phyloP scores from a whole-genome alignment of 768 basidiomycete species.

The Suillus subaureus region DNA sequence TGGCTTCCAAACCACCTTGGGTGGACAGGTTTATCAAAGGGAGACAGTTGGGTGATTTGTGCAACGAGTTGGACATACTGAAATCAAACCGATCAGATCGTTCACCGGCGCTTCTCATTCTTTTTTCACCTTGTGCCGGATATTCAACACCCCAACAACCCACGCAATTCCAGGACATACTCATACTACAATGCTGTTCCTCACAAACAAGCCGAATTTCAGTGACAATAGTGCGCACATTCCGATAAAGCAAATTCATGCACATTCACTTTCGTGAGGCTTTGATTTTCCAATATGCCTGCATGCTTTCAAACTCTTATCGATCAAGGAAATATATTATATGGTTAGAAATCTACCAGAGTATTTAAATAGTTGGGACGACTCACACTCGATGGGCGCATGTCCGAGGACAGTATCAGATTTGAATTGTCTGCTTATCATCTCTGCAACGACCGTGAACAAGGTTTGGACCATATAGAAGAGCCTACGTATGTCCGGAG shows the following conservation, averaged over 20 bases:
- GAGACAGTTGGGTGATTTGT: neutral
- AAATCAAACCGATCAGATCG: slow-evolving; percentile 21
- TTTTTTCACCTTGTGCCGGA: slow-evolving; percentile 61
- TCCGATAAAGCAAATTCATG: slow-evolving; percentile 55
- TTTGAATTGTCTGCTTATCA: neutral
- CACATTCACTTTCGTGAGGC: slow-evolving; percentile 66
- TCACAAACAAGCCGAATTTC: slow-evolving; percentile 45
- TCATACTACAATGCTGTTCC: neutral
- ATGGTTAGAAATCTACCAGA: slow-evolving; percentile 24
- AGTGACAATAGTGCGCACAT: slow-evolving; percentile 38
- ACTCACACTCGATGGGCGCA: slow-evolving; percentile 36
- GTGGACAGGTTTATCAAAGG: neutral
- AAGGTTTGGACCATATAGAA: slow-evolving; percentile 55
- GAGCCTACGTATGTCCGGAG: slow-evolving; percentile 28
- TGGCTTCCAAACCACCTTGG: neutral
- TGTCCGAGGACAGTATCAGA: slow-evolving; percentile 4
- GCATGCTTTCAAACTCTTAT: neutral
- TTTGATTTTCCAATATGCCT: neutral
- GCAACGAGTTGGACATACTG: neutral
- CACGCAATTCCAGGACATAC: neutral
- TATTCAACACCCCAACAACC: neutral
- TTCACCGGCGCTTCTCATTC: slow-evolving; percentile 55
- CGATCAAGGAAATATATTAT: neutral
- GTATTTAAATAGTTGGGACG: slow-evolving; percentile 32
- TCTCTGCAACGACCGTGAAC: slow-evolving; percentile 47